These are phyloP conservation scores for Eucalyptus lansdowneana DNA, from an alignment of 345 rosid genomes.

Conservation along the genomic window DNA sequence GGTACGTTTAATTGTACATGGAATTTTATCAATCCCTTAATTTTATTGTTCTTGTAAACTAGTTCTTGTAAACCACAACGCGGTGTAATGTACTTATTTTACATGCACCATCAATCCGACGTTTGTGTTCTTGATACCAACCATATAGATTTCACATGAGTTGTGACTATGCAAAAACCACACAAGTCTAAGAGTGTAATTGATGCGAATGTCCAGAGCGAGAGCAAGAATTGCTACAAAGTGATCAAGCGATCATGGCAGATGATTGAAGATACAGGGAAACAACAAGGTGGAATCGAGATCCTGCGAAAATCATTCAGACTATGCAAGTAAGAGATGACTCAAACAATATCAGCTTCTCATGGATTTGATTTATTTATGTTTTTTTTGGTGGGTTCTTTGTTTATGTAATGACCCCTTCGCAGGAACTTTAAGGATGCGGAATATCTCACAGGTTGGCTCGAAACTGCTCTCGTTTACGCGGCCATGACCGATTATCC, in stretches of 20 bases:
- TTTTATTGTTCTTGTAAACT: neutral
- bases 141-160: neutral
- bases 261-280: conserved; percentile 13
- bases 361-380: neutral
- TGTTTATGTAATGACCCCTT: neutral
- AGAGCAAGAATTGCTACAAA: conserved; percentile 44
- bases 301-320: conserved; percentile 24
- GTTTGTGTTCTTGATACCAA: neutral
- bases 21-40: too few species aligned
- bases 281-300: conserved; percentile 18
- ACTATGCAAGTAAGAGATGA: conserved; percentile 31
- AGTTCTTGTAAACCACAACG: neutral
- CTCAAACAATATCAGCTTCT: neutral
- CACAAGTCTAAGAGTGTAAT: neutral
- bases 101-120: neutral
- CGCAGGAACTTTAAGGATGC: conserved; percentile 17
- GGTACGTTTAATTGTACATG: too few species aligned
- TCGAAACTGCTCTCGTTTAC: conserved; percentile 18
- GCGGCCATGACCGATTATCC: conserved; percentile 69
- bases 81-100: neutral
- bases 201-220: conserved; percentile 12
- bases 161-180: neutral
- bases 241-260: conserved; percentile 46
- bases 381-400: neutral
- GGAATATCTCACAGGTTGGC: conserved; percentile 12